Conservation (phyloP, 106 monocot species). For the Dendrobium officinale region DNA sequence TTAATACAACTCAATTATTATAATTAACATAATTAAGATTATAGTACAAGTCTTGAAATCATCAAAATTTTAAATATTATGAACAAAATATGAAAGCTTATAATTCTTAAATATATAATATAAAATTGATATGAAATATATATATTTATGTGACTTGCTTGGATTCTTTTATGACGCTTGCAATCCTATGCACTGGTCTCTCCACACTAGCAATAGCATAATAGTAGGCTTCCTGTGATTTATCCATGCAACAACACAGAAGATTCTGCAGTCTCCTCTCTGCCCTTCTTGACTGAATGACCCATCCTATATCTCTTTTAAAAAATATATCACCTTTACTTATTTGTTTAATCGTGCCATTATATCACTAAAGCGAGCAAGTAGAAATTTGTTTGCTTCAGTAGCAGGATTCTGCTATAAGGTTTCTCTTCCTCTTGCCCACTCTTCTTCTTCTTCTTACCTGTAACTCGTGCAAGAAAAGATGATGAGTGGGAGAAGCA, state of each 20-base stretch:
- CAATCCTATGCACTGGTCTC: background rate
- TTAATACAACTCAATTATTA: too few relatives aligned
- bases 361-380: background rate
- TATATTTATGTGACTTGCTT: too few relatives aligned
- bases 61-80: too few relatives aligned
- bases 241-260: slow-evolving; percentile 32
- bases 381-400: background rate
- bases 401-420: background rate
- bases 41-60: too few relatives aligned
- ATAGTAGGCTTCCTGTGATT: slow-evolving; percentile 9
- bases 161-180: background rate
- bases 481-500: slow-evolving; percentile 52
- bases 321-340: background rate
- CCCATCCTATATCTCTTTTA: slow-evolving; percentile 56
- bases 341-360: background rate
- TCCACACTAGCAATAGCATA: background rate
- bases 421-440: background rate
- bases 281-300: slow-evolving; percentile 35
- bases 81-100: too few relatives aligned
- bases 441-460: background rate
- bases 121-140: too few relatives aligned
- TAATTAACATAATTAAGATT: too few relatives aligned
- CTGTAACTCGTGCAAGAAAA: background rate
- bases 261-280: slow-evolving; percentile 41
- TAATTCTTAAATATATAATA: too few relatives aligned